Evolutionary conservation across 257 asterid species (phyloP), one percentile per base, ranked within the genome.

Genomic region (Ocimum tenuiflorum): DNA sequence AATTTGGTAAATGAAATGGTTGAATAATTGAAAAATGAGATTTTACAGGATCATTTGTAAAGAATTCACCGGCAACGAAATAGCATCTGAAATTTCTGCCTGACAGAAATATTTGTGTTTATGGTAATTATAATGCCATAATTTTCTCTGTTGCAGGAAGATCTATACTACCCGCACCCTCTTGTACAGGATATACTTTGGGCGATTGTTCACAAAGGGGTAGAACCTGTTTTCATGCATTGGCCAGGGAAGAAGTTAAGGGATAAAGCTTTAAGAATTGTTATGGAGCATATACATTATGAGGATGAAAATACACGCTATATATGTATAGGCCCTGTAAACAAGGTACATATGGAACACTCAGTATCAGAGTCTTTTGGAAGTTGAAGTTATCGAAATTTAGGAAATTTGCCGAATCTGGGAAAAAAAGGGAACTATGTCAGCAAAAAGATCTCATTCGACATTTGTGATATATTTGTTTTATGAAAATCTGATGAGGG

Each of bases 251-350:
- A 88, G 78, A 91, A 76, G 78, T 72, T 91, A 63, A 86, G 97
- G 80, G 96, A 91, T 23, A 88, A 71, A 76, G 81, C 95, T 70
- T 79, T 91, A 49, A 68, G 79, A 48, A 81, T 81, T 18, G 94
- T 76, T 60, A 88, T 91, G 86, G 94, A 86, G 80, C 97, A 91
- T 71, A 74, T 91, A 77, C 97, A 91, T 72, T 91, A 91, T 45
- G 97, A 91, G 83, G 97, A 91, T 77, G 96, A 88, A 81, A 91
- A 91, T 78, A 91, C 97, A 63, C 95, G 97, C 46, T 91, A 91
- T 60, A 3, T 86, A 69, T 91, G 97, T 87, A 88, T 91, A 55
- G 96, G 95, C 59, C 95, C 96, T 43, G 96, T 91, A 60, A 91
- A 88, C 88, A 91, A 91, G 97, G 97, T 91, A 65, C n/a, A 66